Base-by-base conservation (phyloP, 768 basidiomycete species). In the Tulasnella sp. region DNA sequence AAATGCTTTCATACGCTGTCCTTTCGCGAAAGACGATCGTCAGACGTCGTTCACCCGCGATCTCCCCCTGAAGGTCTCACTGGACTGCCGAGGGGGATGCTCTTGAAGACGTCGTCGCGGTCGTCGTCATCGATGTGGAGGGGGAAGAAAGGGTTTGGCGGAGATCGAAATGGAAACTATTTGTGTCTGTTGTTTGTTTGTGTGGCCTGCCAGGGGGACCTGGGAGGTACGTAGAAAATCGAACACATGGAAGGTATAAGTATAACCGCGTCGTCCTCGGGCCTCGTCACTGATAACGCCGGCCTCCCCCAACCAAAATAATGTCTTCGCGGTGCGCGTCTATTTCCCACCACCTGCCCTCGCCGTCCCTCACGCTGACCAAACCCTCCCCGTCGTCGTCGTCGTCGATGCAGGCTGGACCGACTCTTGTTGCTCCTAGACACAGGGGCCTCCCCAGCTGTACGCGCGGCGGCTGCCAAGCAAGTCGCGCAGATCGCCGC, bases 401-500 rank as follows among this genome's bases (percentile, higher is more conserved):
- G 34, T 22, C 52, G n/a, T 63, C 5, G 3, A n/a, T 11, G 3
- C 71, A 96, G 95, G 84, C 89, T 98, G 83, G 97, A 98, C 86
- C 90, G 97, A 81, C 90, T 99, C 83, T 89, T 99, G 79, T 86
- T 93, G 77, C 86, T 99, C 62, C 87, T 99, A 75, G 95, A 98
- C 80, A 95, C 94, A 41, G 97, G 97, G 62, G 95, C 96, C 14
- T 94, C 94, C 3, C 81, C 86, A 47, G 90, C 91, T 66, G 90
- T 99, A 75, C 87, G 95, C 78, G 88, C 88, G 75, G 97, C 97
- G n/a, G 96, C 97, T 0, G 95, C 95, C 5, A 95, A 94, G 77
- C 97, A 99, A 79, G 84, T 99, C 62, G 95, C 95, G 0, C 92
- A 95, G 75, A 84, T 99, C 68, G 94, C 94, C 0, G 89, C 87